phyloP scores from a whole-genome alignment of 2,329 filamentous ascomycete species.

The Aspergillus eucalypticola region DNA sequence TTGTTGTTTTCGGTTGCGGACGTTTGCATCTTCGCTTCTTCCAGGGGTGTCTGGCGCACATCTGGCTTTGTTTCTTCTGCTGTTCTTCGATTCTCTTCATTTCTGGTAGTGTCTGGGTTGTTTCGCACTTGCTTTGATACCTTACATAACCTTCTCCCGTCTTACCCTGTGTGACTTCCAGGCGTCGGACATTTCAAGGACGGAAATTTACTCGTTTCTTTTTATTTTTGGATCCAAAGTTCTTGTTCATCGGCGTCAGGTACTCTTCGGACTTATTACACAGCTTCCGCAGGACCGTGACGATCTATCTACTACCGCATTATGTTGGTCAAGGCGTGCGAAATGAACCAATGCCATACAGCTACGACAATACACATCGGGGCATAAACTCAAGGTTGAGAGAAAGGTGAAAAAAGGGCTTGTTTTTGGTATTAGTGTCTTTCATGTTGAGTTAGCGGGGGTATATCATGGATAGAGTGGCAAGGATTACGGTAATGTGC shows the following conservation, averaged over 20 bases:
- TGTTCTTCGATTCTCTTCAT: conserved; percentile 19
- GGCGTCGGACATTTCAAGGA: conserved; percentile 31
- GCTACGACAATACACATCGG: not conserved
- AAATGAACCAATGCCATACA: not conserved
- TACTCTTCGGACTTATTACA: not conserved
- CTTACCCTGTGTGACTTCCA: conserved; percentile 24
- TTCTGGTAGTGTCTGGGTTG: conserved; percentile 26
- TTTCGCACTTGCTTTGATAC: conserved; percentile 33
- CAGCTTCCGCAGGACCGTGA: not conserved
- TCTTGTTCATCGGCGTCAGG: conserved; percentile 21
- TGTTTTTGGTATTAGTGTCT: not conserved
- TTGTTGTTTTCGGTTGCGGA: conserved; percentile 34
- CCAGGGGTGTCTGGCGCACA: conserved; percentile 37
- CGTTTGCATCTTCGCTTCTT: conserved; percentile 37
- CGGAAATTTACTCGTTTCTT: conserved; percentile 22
- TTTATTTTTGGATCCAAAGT: conserved; percentile 28
- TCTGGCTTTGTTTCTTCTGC: conserved; percentile 25
- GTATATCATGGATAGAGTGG: conserved; percentile 3
- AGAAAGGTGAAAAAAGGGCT: not conserved
- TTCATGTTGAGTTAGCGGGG: not conserved
- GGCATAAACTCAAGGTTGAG: not conserved
- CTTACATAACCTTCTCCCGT: conserved; percentile 29
- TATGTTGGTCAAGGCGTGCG: not conserved
- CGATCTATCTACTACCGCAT: not conserved
- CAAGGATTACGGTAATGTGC: conserved; percentile 8